These are phyloP conservation scores for Arthrobotrys musiformis DNA, from an alignment of 2,329 filamentous ascomycete species.

Conservation along the genomic window DNA sequence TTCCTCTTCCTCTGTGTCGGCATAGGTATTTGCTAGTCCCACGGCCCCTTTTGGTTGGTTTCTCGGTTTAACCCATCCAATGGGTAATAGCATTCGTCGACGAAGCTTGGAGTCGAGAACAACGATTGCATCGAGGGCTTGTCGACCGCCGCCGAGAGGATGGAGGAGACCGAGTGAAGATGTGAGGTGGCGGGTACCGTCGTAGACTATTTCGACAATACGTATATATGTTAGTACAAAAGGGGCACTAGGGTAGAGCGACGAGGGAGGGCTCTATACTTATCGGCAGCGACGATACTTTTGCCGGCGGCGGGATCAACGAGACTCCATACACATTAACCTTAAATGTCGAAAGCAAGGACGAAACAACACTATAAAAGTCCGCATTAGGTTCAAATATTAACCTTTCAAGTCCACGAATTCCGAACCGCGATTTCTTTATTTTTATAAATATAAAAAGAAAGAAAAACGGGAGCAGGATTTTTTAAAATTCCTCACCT, in stretches of 20 bases:
- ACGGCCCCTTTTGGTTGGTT: background rate
- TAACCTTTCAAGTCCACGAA: slow-evolving; percentile 18
- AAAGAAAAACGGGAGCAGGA: background rate
- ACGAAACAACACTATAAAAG: slow-evolving; percentile 48
- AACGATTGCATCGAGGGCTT: slow-evolving; percentile 65
- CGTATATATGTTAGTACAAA: background rate
- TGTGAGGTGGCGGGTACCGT: slow-evolving; percentile 60
- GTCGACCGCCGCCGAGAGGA: slow-evolving; percentile 64
- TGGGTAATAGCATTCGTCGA: slow-evolving; percentile 64
- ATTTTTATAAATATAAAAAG: too few species aligned
- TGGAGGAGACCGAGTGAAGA: slow-evolving; percentile 63
- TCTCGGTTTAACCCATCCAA: slow-evolving; percentile 63
- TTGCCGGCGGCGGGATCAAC: slow-evolving; percentile 38
- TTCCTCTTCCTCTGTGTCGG: slow-evolving; percentile 50
- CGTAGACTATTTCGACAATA: slow-evolving; percentile 55
- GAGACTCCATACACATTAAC: slow-evolving; percentile 52
- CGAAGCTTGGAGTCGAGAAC: slow-evolving; percentile 62
- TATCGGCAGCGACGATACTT: slow-evolving; percentile 52
- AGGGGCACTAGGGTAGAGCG: background rate
- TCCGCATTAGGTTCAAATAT: background rate
- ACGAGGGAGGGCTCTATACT: slow-evolving; percentile 17
- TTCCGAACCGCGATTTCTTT: slow-evolving; percentile 25
- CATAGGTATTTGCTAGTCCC: slow-evolving; percentile 35
- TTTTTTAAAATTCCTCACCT: slow-evolving; percentile 52
- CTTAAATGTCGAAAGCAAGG: slow-evolving; percentile 47